Percentiles rank a stretch among this genome's conserved stretches.
Conservation (phyloP, 495 filamentous ascomycete species). For the Cairneyella variabilis region DNA sequence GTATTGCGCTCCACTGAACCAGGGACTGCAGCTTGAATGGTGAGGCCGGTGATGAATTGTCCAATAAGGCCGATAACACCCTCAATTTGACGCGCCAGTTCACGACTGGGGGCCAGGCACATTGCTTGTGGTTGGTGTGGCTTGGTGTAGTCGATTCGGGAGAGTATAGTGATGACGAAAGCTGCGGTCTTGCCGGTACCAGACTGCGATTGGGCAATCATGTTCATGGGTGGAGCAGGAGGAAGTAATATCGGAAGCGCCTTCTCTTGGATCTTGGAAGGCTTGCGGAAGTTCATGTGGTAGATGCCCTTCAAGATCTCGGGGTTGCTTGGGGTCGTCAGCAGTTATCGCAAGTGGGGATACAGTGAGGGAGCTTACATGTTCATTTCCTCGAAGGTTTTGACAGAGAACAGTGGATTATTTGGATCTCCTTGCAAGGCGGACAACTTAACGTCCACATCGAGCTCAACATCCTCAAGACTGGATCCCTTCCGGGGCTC, state of each 20-base stretch:
- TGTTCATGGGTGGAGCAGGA: slow-evolving; percentile 74
- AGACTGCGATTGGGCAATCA: slow-evolving; percentile 97
- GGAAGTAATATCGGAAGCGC: slow-evolving; percentile 82
- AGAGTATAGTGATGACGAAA: slow-evolving; percentile 87
- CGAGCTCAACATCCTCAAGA: slow-evolving; percentile 70
- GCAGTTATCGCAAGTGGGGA: neutral
- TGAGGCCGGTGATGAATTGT: slow-evolving; percentile 67
- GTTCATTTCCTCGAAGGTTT: slow-evolving; percentile 80
- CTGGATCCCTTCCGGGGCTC: slow-evolving; percentile 36
- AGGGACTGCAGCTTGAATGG: slow-evolving; percentile 76
- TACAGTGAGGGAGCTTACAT: slow-evolving; percentile 52
- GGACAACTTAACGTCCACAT: slow-evolving; percentile 85
- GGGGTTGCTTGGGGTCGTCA: slow-evolving; percentile 28
- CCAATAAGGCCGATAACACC: slow-evolving; percentile 79
- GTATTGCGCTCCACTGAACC: slow-evolving; percentile 58
- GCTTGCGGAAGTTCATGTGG: slow-evolving; percentile 86
- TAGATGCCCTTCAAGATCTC: slow-evolving; percentile 55
- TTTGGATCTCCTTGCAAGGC: slow-evolving; percentile 83
- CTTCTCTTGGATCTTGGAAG: slow-evolving; percentile 94
- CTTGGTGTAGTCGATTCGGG: slow-evolving; percentile 68
- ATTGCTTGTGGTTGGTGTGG: slow-evolving; percentile 77
- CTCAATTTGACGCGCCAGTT: slow-evolving; percentile 92
- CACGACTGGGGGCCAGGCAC: slow-evolving; percentile 86
- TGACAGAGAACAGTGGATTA: slow-evolving; percentile 82
- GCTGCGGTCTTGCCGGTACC: slow-evolving; percentile 98